These are phyloP conservation scores for Mitragyna speciosa DNA, from an alignment of 257 asterid species.

Conservation along the genomic window DNA sequence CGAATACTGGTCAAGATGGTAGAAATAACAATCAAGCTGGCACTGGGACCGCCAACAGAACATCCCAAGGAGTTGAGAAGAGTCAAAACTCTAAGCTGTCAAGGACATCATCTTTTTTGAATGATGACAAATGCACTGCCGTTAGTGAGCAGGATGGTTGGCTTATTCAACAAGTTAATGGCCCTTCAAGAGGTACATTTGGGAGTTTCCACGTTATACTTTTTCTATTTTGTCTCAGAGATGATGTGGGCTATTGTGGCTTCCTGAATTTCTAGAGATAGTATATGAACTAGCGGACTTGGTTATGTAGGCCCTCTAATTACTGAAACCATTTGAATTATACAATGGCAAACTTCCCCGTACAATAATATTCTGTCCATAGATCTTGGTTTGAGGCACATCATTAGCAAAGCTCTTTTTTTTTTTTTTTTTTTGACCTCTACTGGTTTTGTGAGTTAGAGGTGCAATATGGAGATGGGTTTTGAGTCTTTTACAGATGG, in stretches of 20 bases:
- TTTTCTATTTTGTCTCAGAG: constrained; percentile 2
- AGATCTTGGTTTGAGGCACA: neutral
- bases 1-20: constrained; percentile 27
- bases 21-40: constrained; percentile 18
- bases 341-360: neutral
- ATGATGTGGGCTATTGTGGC: neutral
- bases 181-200: constrained; percentile 38
- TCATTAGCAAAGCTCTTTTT: neutral
- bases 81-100: constrained; percentile 27
- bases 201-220: neutral
- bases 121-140: constrained; percentile 22
- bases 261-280: neutral
- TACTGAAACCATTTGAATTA: neutral
- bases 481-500: neutral
- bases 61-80: constrained; percentile 29
- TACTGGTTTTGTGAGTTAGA: neutral
- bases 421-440: too few relatives aligned
- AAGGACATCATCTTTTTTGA: constrained; percentile 26
- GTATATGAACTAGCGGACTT: neutral
- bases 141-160: constrained; percentile 31
- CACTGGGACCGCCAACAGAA: constrained; percentile 24
- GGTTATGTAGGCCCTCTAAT: neutral
- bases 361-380: neutral
- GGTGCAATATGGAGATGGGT: neutral
- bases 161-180: constrained; percentile 28